Evolutionary conservation across 2,329 filamentous ascomycete genomes (phyloP).

Genomic region (Beauveria caledonica): DNA sequence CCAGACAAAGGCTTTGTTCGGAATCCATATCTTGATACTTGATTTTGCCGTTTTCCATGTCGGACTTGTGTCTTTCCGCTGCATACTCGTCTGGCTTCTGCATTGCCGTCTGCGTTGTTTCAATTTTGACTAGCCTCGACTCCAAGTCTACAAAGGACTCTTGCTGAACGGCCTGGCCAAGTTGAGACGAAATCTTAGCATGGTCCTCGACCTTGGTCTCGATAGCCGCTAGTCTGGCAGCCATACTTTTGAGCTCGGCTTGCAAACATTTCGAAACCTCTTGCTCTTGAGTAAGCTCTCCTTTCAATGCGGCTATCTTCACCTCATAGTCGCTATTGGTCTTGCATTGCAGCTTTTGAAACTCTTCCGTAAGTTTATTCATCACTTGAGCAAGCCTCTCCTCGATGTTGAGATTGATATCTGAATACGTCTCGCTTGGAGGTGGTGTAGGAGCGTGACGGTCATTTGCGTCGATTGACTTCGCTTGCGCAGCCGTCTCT

Average conservation of each 20-base stretch:
- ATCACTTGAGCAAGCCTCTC: neutral
- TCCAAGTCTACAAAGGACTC: neutral
- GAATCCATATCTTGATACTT: neutral
- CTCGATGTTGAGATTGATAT: neutral
- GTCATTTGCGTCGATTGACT: neutral
- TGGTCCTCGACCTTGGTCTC: neutral
- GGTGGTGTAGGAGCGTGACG: neutral
- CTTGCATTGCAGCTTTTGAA: neutral
- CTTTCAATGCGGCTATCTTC: neutral
- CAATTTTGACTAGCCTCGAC: neutral
- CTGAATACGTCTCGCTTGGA: conserved; percentile 1
- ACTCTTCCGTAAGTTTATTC: neutral
- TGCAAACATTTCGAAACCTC: neutral
- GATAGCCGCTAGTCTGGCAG: neutral
- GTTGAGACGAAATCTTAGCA: neutral
- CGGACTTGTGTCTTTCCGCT: neutral
- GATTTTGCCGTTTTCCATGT: neutral
- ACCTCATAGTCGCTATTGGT: neutral
- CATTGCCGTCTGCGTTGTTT: neutral
- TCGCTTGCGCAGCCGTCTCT: neutral
- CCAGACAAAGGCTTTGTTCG: neutral
- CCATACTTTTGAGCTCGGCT: neutral
- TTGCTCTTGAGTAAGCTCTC: neutral
- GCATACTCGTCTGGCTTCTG: neutral
- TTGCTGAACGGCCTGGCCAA: neutral